Evolutionary conservation across 2,329 filamentous ascomycete species (phyloP).

Genomic region (Calonectria multiphialidica): DNA sequence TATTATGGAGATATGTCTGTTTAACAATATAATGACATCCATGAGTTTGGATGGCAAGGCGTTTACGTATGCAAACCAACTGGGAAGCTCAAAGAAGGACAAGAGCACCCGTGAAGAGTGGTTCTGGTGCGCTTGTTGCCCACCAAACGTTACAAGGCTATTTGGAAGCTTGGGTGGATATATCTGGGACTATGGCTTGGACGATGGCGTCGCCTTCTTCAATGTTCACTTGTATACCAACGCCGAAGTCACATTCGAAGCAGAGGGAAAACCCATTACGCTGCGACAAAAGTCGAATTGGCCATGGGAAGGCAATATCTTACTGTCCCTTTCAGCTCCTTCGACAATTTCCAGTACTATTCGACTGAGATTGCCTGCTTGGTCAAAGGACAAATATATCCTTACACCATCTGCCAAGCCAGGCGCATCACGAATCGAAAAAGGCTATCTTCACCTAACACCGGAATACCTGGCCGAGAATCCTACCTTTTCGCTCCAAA

Average conservation of each 20-base stretch:
- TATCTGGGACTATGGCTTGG: conserved; percentile 59
- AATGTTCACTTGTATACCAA: conserved; percentile 69
- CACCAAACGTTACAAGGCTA: conserved; percentile 68
- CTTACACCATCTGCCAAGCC: conserved; percentile 50
- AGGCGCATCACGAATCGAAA: conserved; percentile 41
- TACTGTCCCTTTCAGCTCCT: conserved; percentile 55
- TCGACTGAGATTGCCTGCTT: conserved; percentile 66
- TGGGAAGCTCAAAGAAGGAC: conserved; percentile 65
- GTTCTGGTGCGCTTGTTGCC: conserved; percentile 72
- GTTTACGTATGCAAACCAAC: conserved; percentile 73
- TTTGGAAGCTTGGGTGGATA: conserved; percentile 70
- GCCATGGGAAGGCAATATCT: conserved; percentile 67
- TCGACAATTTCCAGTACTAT: conserved; percentile 50
- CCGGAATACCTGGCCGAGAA: conserved; percentile 54
- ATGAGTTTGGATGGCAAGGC: conserved; percentile 67
- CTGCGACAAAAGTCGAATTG: conserved; percentile 61
- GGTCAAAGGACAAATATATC: conserved; percentile 53
- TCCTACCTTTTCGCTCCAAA: conserved; percentile 49
- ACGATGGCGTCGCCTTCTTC: conserved; percentile 50
- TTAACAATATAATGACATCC: conserved; percentile 70
- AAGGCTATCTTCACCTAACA: conserved; percentile 63
- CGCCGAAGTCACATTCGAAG: conserved; percentile 56
- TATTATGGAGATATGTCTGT: conserved; percentile 71
- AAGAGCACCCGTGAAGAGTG: conserved; percentile 65
- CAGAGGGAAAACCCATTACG: conserved; percentile 48